phyloP scores from a whole-genome alignment of 768 basidiomycete genomes.

The Suillus sp. region DNA sequence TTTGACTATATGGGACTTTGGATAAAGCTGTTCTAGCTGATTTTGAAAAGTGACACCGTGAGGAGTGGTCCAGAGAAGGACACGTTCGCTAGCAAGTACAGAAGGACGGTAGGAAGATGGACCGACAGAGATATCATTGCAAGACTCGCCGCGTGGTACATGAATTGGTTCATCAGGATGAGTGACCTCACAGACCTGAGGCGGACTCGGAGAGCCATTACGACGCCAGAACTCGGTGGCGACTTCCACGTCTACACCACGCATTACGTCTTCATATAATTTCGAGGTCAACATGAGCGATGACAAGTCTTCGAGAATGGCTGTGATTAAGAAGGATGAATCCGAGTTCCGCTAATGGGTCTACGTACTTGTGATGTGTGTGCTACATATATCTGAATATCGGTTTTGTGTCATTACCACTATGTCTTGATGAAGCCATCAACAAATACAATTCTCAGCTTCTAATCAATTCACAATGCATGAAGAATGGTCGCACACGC shows the following conservation, averaged over 20 bases:
- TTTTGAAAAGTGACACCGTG: conserved; percentile 17
- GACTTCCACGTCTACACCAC: neutral
- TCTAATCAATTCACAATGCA: conserved; percentile 24
- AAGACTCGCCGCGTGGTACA: neutral
- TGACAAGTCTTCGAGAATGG: neutral
- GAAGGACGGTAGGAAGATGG: conserved; percentile 11
- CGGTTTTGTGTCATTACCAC: neutral
- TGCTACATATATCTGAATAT: neutral
- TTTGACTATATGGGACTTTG: conserved; percentile 3
- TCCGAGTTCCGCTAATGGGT: neutral
- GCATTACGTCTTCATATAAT: neutral
- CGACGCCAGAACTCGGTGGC: neutral
- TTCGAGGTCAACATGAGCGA: neutral
- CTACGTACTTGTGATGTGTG: neutral
- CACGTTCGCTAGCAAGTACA: conserved; percentile 21
- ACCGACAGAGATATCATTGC: neutral
- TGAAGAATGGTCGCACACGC: conserved; percentile 39
- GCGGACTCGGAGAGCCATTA: neutral
- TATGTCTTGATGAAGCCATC: neutral
- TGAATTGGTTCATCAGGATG: neutral
- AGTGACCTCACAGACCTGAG: neutral
- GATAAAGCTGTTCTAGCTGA: conserved; percentile 2
- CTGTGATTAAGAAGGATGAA: neutral
- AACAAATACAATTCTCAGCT: neutral
- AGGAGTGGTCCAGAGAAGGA: conserved; percentile 22